Conservation (phyloP, 129 eudicot species). For the Lactuca sativa region DNA sequence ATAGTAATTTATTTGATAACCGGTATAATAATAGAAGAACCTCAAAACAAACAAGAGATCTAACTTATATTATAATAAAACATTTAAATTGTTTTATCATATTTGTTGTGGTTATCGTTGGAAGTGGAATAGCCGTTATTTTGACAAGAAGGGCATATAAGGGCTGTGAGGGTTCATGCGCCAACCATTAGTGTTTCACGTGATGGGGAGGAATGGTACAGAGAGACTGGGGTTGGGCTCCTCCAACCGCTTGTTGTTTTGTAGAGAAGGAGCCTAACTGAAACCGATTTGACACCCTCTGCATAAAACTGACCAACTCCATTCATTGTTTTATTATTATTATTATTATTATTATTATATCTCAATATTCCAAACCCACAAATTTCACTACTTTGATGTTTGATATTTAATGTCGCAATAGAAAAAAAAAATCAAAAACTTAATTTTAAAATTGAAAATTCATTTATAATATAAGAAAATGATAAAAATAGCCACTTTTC, state of each 20-base stretch:
- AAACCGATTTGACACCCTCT: constrained; percentile 30
- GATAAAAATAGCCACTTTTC: too few species aligned
- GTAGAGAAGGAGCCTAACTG: constrained; percentile 23
- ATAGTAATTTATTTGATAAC: too few species aligned
- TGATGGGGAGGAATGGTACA: constrained; percentile 16
- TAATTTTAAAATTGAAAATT: too few species aligned
- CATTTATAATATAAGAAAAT: too few species aligned
- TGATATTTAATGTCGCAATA: too few species aligned
- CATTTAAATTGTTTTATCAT: too few species aligned
- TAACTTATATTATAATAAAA: too few species aligned
- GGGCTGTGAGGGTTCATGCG: background rate
- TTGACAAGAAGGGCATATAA: too few species aligned
- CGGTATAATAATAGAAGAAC: too few species aligned
- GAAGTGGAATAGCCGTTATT: too few species aligned
- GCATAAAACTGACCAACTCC: background rate
- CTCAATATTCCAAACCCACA: constrained; percentile 1
- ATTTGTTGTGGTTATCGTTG: too few species aligned
- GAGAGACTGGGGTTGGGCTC: constrained; percentile 11
- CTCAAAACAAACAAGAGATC: too few species aligned
- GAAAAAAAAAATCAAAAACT: background rate
- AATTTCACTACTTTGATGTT: background rate
- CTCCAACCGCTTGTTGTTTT: constrained; percentile 24
- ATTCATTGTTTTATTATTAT: background rate
- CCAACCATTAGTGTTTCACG: constrained; percentile 13
- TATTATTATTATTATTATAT: background rate